Conservation (phyloP, 2,329 filamentous ascomycete species). For the Dactylellina haptotyla region DNA sequence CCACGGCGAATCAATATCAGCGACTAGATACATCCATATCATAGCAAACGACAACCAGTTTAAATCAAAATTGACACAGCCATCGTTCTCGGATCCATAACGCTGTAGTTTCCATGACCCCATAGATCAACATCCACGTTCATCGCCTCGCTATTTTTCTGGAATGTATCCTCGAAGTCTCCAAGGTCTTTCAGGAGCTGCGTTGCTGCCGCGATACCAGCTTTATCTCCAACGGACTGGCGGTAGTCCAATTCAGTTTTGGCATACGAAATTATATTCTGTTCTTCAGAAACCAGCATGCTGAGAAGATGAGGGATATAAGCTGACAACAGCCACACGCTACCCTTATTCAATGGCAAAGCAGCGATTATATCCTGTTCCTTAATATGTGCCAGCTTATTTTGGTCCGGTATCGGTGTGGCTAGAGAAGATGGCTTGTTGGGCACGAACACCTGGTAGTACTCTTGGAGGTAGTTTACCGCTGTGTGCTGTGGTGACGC, state of each 20-base stretch:
- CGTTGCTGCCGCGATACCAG: constrained; percentile 6
- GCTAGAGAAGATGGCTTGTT: constrained; percentile 64
- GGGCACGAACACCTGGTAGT: constrained; percentile 65
- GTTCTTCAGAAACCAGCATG: constrained; percentile 62
- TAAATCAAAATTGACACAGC: constrained; percentile 61
- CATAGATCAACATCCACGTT: not conserved
- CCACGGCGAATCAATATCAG: too few relatives aligned
- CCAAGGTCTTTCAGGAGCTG: constrained; percentile 13
- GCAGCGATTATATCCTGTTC: constrained; percentile 61
- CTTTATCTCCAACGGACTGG: not conserved
- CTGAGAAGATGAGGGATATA: constrained; percentile 65
- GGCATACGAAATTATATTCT: constrained; percentile 63
- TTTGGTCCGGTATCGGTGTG: constrained; percentile 59
- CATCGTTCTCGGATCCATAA: constrained; percentile 61
- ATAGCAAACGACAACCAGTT: too few relatives aligned
- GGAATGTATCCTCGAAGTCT: constrained; percentile 12
- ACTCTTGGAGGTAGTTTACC: constrained; percentile 67
- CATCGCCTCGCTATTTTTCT: constrained; percentile 21
- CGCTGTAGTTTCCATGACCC: constrained; percentile 59
- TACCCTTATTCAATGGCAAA: constrained; percentile 63
- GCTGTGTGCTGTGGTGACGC: constrained; percentile 66
- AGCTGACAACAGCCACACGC: constrained; percentile 64
- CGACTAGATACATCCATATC: too few relatives aligned
- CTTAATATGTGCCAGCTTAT: constrained; percentile 57
- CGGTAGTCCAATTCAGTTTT: constrained; percentile 7